These are phyloP conservation scores for Euphrasia arctica DNA, from an alignment of 305 asterid genomes.

Conservation along the genomic window DNA sequence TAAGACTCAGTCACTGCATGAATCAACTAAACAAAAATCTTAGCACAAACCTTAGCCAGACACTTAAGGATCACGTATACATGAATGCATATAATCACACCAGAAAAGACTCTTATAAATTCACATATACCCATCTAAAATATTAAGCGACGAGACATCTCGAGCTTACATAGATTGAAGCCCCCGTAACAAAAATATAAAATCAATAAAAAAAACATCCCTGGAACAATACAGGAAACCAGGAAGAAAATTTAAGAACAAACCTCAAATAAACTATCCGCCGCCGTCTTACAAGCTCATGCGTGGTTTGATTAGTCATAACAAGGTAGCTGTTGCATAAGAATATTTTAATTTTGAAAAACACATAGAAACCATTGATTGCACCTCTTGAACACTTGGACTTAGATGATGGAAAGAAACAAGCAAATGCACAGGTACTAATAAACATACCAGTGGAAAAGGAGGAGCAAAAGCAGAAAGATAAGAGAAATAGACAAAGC, in stretches of 20 bases:
- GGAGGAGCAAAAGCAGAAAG: conserved; percentile 78
- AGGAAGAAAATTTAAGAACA: conserved; percentile 25
- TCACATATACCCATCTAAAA: too few species aligned
- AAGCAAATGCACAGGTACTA: conserved; percentile 1
- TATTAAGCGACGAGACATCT: too few species aligned
- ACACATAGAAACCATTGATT: conserved; percentile 3
- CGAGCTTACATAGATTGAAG: too few species aligned
- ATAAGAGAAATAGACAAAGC: conserved; percentile 51
- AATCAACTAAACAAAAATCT: too few species aligned
- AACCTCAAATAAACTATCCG: conserved; percentile 84
- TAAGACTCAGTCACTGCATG: too few species aligned
- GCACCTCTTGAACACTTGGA: conserved; percentile 3
- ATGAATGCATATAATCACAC: too few species aligned
- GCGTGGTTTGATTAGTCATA: conserved; percentile 90
- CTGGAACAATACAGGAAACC: neutral
- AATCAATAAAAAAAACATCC: neutral
- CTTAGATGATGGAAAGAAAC: conserved; percentile 15
- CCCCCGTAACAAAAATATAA: too few species aligned
- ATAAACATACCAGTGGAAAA: conserved; percentile 69
- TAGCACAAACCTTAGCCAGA: too few species aligned
- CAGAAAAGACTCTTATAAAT: too few species aligned
- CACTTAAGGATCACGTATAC: too few species aligned
- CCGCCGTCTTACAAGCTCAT: conserved; percentile 86
- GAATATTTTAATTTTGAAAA: conserved; percentile 23
- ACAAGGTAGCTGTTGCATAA: conserved; percentile 71